Evolutionary conservation across 768 basidiomycete genomes (phyloP), one percentile per base, ranked within the genome.

Genomic region (Tulasnella sp.): DNA sequence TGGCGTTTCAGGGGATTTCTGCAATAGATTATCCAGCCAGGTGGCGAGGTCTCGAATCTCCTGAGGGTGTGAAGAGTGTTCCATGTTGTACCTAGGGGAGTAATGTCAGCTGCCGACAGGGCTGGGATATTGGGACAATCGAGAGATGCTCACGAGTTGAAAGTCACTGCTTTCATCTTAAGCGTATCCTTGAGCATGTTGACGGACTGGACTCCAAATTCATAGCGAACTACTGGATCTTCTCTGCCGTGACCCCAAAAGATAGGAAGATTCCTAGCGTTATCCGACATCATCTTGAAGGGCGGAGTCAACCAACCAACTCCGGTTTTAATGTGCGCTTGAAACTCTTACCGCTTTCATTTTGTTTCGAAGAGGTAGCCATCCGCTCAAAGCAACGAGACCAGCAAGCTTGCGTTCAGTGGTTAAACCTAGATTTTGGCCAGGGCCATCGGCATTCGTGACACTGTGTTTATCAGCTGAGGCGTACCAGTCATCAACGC

Each of bases 221-320:
- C 81, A 82, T 87, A 88, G 79, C 88, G 88, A 77, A 98, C 92
- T 34, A 97, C 87, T 9, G 90, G 91, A 85, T 98, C 96, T 21
- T 84, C 87, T 8, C 87, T 89, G 34, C 96, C 96, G 81, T 96
- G 94, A 18, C 93, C 96, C 91, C 94, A 94, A 85, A 97, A 97
- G 39, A 97, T 88, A 1, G 95, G 93, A 31, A 90, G 88, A 4
- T 88, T 88, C 71, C 88, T 85, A 24, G 92, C 90, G 82, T 91
- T 87, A 14, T 88, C 85, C 21, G 89, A 89, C 68, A 88, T 84
- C 88, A 94, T 90, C 93, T 94, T 27, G 21, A 14, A 79, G 36
- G 77, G 81, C 2, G 75, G 75, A 27, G 68, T 71, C 46, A 44
- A 78, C 68, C 81, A 75, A 78, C 80, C 78, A 74, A 68, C 36